A percentile compares a stretch with the other conserved stretches of the same genome.
Conservation (phyloP, 1,284 basidiomycete genomes). For the Malassezia restricta region DNA sequence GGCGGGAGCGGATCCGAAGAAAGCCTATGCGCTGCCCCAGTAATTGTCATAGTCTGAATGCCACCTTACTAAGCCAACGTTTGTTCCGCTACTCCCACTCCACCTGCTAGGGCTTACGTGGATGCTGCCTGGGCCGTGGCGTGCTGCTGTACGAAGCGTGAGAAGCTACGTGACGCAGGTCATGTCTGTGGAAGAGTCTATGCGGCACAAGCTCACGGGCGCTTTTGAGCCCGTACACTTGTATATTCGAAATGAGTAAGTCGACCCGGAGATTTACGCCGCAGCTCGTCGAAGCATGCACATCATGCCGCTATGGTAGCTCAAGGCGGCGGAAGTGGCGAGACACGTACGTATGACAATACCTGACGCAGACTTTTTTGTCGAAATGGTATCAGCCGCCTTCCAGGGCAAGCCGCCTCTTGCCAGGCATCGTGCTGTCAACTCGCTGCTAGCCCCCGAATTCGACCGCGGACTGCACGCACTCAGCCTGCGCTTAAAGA, state of each 20-base stretch:
- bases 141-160: background rate
- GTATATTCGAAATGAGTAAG: conserved; percentile 14
- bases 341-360: conserved; percentile 26
- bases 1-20: conserved; percentile 29
- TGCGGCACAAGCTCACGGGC: conserved; percentile 9
- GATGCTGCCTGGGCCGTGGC: too few relatives aligned
- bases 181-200: conserved; percentile 13
- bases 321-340: conserved; percentile 39
- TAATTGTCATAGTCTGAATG: background rate
- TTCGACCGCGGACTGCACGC: conserved; percentile 40
- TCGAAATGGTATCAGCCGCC: conserved; percentile 35
- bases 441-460: conserved; percentile 28
- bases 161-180: background rate
- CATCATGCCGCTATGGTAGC: conserved; percentile 46
- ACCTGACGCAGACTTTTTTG: conserved; percentile 28
- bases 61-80: background rate
- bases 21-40: conserved; percentile 34
- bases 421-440: conserved; percentile 37
- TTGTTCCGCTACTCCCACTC: background rate
- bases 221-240: conserved; percentile 9
- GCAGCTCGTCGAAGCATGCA: conserved; percentile 29
- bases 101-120: too few relatives aligned
- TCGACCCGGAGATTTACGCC: background rate
- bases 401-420: conserved; percentile 40
- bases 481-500: conserved; percentile 35